Conservation (phyloP, 2,329 filamentous ascomycete genomes). For the Xylaria polymorpha region DNA sequence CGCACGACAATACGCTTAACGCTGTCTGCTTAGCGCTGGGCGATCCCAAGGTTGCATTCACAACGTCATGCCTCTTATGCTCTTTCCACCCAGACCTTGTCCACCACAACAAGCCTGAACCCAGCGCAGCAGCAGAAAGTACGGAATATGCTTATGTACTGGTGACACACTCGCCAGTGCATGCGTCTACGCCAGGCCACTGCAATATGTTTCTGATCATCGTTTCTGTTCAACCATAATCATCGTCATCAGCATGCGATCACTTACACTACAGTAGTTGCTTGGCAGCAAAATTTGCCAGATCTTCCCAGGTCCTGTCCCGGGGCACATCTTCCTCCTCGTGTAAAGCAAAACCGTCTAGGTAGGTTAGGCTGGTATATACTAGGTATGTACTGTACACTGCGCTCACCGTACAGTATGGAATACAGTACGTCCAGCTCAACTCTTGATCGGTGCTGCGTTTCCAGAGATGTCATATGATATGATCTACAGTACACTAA, state of each 20-base stretch:
- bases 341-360: background rate
- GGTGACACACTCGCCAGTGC: background rate
- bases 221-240: conserved; percentile 19
- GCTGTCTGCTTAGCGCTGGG: conserved; percentile 5
- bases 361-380: too few species aligned
- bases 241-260: conserved; percentile 21
- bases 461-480: background rate
- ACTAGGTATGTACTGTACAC: background rate
- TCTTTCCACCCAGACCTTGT: conserved; percentile 1
- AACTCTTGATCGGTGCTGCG: background rate
- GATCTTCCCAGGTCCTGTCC: background rate
- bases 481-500: background rate
- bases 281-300: conserved; percentile 30
- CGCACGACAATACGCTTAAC: background rate
- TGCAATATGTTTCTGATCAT: background rate
- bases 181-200: conserved; percentile 6
- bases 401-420: background rate
- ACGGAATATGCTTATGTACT: conserved; percentile 3
- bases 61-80: conserved; percentile 18
- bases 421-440: background rate
- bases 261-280: conserved; percentile 15
- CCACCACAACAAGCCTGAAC: conserved; percentile 1
- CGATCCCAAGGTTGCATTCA: conserved; percentile 8
- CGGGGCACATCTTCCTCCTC: background rate
- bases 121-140: background rate